Conservation (phyloP, 1,139 yeast species). For the Geotrichum carabidarum region DNA sequence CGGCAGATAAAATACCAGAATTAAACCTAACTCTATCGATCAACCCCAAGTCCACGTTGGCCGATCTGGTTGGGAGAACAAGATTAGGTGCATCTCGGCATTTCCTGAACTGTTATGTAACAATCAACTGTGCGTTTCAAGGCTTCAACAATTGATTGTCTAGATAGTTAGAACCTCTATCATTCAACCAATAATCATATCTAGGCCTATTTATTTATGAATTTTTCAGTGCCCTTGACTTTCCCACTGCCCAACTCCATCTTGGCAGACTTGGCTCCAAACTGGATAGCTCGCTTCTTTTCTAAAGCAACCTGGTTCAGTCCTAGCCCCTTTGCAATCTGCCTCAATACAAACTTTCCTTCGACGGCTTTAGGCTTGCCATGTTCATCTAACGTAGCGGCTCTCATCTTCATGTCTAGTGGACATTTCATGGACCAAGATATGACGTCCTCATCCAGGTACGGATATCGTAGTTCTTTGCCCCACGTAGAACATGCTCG, state of each 20-base stretch:
- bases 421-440: slow-evolving; percentile 42
- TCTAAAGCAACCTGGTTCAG: slow-evolving; percentile 61
- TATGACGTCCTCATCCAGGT: slow-evolving; percentile 62
- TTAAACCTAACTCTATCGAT: too few species aligned
- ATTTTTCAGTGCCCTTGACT: slow-evolving; percentile 56
- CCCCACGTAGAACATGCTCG: slow-evolving; percentile 83
- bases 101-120: too few species aligned
- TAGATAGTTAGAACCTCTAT: too few species aligned
- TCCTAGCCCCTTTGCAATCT: slow-evolving; percentile 49
- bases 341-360: slow-evolving; percentile 61
- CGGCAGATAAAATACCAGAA: too few species aligned
- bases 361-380: slow-evolving; percentile 31
- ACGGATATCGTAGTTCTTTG: slow-evolving; percentile 86
- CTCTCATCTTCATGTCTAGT: slow-evolving; percentile 36
- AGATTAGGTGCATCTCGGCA: too few species aligned
- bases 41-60: too few species aligned
- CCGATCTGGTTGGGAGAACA: too few species aligned
- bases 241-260: slow-evolving; percentile 71
- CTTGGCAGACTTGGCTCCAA: slow-evolving; percentile 93
- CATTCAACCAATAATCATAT: too few species aligned
- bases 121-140: too few species aligned
- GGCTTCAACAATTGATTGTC: too few species aligned
- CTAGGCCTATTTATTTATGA: slow-evolving; percentile 14
- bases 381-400: slow-evolving; percentile 4
- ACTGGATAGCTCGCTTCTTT: slow-evolving; percentile 91